phyloP scores from a whole-genome alignment of 257 asterid species.

The Orobanche coerulescens region DNA sequence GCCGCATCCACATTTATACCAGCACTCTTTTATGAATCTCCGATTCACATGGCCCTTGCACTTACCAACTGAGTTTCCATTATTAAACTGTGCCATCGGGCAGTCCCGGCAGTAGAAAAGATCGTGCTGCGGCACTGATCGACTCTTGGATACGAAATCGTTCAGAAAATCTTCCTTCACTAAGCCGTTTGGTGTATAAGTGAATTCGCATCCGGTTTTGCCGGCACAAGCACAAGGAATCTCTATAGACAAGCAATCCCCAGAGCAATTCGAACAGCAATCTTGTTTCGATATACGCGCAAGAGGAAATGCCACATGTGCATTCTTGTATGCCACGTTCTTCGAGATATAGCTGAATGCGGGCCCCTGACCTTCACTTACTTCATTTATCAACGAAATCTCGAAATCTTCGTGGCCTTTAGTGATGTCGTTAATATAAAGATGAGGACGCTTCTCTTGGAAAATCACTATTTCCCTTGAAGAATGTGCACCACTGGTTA shows the following conservation, averaged over 20 bases:
- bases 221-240: slow-evolving; percentile 59
- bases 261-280: slow-evolving; percentile 46
- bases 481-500: slow-evolving; percentile 2
- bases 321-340: slow-evolving; percentile 31
- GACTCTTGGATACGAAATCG: slow-evolving; percentile 35
- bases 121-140: slow-evolving; percentile 25
- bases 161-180: slow-evolving; percentile 41
- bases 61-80: slow-evolving; percentile 20
- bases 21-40: slow-evolving; percentile 69
- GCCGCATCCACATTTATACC: slow-evolving; percentile 69
- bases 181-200: slow-evolving; percentile 42
- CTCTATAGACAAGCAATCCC: slow-evolving; percentile 42
- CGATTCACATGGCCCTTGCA: slow-evolving; percentile 57
- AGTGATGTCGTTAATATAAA: slow-evolving; percentile 29
- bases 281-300: slow-evolving; percentile 45
- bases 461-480: slow-evolving; percentile 16
- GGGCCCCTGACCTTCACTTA: slow-evolving; percentile 36
- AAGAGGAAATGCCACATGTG: slow-evolving; percentile 35
- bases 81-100: slow-evolving; percentile 47
- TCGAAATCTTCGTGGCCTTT: slow-evolving; percentile 32
- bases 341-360: slow-evolving; percentile 35
- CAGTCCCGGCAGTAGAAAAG: slow-evolving; percentile 51
- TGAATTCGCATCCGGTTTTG: slow-evolving; percentile 48
- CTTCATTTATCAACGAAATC: slow-evolving; percentile 45
- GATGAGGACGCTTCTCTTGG: slow-evolving; percentile 12